These are phyloP conservation scores for Peronospora belbahrii DNA, from an alignment of 352 stramenopile genomes.

Conservation along the genomic window DNA sequence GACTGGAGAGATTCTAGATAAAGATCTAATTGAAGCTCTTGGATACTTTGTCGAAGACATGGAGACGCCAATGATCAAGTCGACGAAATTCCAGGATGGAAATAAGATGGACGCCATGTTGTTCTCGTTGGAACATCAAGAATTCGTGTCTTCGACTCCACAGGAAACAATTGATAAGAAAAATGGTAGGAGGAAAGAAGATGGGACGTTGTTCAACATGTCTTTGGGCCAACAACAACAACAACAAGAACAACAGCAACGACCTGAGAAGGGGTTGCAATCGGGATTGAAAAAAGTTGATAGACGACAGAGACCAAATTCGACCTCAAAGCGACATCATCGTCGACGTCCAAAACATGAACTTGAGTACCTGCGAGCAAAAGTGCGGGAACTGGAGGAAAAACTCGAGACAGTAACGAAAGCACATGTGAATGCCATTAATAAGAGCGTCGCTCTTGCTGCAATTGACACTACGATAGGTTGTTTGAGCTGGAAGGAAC, in stretches of 20 bases:
- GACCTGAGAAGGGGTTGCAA: no score
- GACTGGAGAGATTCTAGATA: constrained; percentile 7
- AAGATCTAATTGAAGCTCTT: constrained; percentile 21
- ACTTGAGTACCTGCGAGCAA: constrained; percentile 23
- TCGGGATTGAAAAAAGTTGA: constrained; percentile 14
- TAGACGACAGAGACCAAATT: constrained; percentile 8
- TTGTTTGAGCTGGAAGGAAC: constrained; percentile 15
- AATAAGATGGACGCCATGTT: constrained; percentile 14
- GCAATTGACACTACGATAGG: background rate
- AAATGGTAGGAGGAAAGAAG: no score
- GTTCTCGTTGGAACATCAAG: constrained; percentile 16
- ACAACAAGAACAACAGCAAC: no score
- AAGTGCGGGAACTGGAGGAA: constrained; percentile 21
- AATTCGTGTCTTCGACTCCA: constrained; percentile 6
- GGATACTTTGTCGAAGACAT: constrained; percentile 17
- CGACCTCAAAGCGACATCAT: constrained; percentile 18
- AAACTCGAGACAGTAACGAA: constrained; percentile 10
- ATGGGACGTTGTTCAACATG: no score
- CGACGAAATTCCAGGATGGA: background rate
- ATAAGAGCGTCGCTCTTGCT: background rate
- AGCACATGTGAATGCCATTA: background rate
- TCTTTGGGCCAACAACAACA: no score
- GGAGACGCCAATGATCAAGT: background rate
- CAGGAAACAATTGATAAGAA: background rate
- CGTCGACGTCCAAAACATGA: constrained; percentile 30